phyloP scores from a whole-genome alignment of 2,329 filamentous ascomycete genomes.

The Aspergillus melleus region DNA sequence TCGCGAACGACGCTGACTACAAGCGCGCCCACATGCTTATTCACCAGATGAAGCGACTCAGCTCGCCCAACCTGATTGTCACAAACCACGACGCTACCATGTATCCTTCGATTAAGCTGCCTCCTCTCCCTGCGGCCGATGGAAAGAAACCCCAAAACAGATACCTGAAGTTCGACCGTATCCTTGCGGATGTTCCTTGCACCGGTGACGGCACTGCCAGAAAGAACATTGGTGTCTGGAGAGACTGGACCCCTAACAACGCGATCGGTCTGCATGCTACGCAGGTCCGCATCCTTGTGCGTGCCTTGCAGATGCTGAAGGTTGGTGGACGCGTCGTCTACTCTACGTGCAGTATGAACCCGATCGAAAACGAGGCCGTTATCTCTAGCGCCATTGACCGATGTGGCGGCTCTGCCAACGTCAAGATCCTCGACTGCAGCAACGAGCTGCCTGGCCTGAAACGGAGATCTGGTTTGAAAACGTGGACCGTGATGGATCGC shows the following conservation, averaged over 20 bases:
- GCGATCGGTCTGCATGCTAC: constrained; percentile 83
- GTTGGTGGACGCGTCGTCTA: constrained; percentile 93
- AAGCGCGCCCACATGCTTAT: constrained; percentile 96
- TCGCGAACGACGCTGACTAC: constrained; percentile 96
- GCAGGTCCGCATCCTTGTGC: constrained; percentile 85
- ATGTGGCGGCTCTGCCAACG: constrained; percentile 79
- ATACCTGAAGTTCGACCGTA: constrained; percentile 96
- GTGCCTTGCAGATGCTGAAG: constrained; percentile 94
- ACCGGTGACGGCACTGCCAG: constrained; percentile 91
- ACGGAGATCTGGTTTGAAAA: constrained; percentile 71
- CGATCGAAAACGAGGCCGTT: constrained; percentile 94
- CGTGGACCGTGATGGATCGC: constrained; percentile 93
- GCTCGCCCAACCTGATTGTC: constrained; percentile 93
- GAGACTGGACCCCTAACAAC: constrained; percentile 87
- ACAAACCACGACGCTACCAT: constrained; percentile 97
- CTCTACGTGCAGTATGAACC: constrained; percentile 98
- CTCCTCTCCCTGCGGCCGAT: constrained; percentile 55
- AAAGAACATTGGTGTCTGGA: constrained; percentile 94
- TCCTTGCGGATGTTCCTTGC: constrained; percentile 94
- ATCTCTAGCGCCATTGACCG: constrained; percentile 83
- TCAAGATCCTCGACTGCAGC: constrained; percentile 81
- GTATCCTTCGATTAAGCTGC: constrained; percentile 89
- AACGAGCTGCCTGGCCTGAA: constrained; percentile 74
- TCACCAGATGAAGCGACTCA: constrained; percentile 95
- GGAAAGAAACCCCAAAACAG: constrained; percentile 56